phyloP scores from a whole-genome alignment of 768 basidiomycete genomes.

The Termitomyces sp. region DNA sequence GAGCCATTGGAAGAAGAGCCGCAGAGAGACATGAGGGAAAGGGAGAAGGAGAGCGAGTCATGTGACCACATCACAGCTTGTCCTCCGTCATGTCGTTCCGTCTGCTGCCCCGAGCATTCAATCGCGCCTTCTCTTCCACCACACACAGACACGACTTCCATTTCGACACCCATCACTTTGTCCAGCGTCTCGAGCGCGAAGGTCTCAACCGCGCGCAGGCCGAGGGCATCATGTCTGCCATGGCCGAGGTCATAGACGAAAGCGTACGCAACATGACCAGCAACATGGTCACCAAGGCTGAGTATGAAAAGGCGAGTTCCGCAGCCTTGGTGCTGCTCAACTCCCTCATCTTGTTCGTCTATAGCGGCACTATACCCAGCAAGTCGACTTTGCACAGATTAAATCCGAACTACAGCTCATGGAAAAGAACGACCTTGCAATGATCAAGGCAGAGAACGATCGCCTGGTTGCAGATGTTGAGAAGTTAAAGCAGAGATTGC shows the following conservation, averaged over 20 bases:
- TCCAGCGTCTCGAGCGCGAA: slow-evolving; percentile 83
- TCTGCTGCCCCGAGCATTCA: background rate
- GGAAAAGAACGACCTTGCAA: slow-evolving; percentile 94
- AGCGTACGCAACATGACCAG: slow-evolving; percentile 93
- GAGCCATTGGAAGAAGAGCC: slow-evolving; percentile 44
- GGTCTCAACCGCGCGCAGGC: slow-evolving; percentile 89
- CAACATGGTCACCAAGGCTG: slow-evolving; percentile 93
- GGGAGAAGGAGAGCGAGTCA: slow-evolving; percentile 1
- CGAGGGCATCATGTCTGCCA: slow-evolving; percentile 94
- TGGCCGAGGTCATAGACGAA: slow-evolving; percentile 97
- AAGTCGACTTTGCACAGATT: slow-evolving; percentile 94
- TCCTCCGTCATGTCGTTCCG: slow-evolving; percentile 5
- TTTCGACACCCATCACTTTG: slow-evolving; percentile 95
- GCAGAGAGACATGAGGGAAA: slow-evolving; percentile 45
- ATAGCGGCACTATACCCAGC: slow-evolving; percentile 89
- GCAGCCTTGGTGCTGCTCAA: background rate
- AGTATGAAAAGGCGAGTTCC: slow-evolving; percentile 83
- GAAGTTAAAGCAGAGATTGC: slow-evolving; percentile 88
- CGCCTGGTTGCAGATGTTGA: slow-evolving; percentile 88
- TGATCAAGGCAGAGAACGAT: slow-evolving; percentile 96
- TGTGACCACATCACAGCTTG: slow-evolving; percentile 1
- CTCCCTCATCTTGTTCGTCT: background rate
- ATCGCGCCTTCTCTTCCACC: slow-evolving; percentile 26
- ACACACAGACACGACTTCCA: slow-evolving; percentile 49
- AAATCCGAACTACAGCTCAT: slow-evolving; percentile 95